Percentiles rank a stretch among this genome's conserved stretches.
Evolutionary conservation across 495 filamentous ascomycete species (phyloP).

Genomic region (Talaromyces borbonicus): DNA sequence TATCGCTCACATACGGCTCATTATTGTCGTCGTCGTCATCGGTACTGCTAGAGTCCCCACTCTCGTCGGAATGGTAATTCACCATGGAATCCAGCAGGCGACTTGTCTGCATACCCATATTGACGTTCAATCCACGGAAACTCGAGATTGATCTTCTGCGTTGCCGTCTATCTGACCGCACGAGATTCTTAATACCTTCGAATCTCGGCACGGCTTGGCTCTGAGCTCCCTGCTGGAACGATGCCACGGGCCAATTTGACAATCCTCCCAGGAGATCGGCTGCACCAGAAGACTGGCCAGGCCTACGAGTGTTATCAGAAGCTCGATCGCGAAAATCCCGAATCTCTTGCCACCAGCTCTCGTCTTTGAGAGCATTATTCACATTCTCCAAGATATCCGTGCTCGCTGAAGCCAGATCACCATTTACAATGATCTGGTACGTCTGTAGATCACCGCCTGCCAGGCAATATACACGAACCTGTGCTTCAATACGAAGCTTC

Average conservation of each 20-base stretch:
- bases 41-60: slow-evolving; percentile 37
- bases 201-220: slow-evolving; percentile 28
- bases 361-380: slow-evolving; percentile 49
- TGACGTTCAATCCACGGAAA: slow-evolving; percentile 51
- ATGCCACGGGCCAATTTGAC: slow-evolving; percentile 43
- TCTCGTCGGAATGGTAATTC: slow-evolving; percentile 37
- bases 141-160: slow-evolving; percentile 57
- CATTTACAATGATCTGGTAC: slow-evolving; percentile 75
- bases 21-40: slow-evolving; percentile 34
- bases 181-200: slow-evolving; percentile 39
- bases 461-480: slow-evolving; percentile 73
- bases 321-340: slow-evolving; percentile 42
- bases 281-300: slow-evolving; percentile 7
- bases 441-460: slow-evolving; percentile 60
- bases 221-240: slow-evolving; percentile 43
- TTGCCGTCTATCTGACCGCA: slow-evolving; percentile 39
- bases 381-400: slow-evolving; percentile 42
- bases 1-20: slow-evolving; percentile 29
- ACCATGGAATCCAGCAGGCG: slow-evolving; percentile 57
- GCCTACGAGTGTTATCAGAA: slow-evolving; percentile 11
- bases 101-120: slow-evolving; percentile 69
- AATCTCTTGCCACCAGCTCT: slow-evolving; percentile 82
- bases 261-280: slow-evolving; percentile 17
- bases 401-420: slow-evolving; percentile 29
- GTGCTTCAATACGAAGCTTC: slow-evolving; percentile 71